A percentile compares a stretch with the other conserved stretches of the same genome.
Conservation (phyloP, 2,329 filamentous ascomycete species). For the Fusarium falciforme region DNA sequence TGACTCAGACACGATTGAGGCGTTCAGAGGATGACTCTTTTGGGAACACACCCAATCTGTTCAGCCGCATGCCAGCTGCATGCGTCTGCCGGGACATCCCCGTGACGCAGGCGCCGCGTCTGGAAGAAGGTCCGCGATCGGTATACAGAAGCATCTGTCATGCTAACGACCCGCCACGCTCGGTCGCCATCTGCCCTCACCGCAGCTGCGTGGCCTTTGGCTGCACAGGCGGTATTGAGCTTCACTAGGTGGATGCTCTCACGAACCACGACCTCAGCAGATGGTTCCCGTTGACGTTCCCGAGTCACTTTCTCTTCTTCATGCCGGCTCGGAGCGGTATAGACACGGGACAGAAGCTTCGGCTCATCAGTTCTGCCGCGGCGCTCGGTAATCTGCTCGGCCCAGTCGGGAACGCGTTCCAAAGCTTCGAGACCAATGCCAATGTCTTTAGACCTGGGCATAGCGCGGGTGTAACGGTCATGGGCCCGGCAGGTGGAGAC, state of each 20-base stretch:
- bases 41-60: constrained; percentile 7
- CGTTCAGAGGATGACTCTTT: constrained; percentile 19
- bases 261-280: constrained; percentile 62
- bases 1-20: constrained; percentile 15
- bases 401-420: constrained; percentile 28
- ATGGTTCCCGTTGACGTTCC: constrained; percentile 66
- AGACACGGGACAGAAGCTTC: constrained; percentile 67
- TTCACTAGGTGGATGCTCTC: constrained; percentile 66
- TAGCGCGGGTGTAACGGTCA: constrained; percentile 35
- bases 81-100: constrained; percentile 44
- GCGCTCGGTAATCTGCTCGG: constrained; percentile 44
- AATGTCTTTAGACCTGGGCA: constrained; percentile 33
- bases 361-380: constrained; percentile 71
- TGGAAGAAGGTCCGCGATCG: constrained; percentile 47
- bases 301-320: constrained; percentile 70
- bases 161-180: constrained; percentile 71
- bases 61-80: not conserved
- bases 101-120: constrained; percentile 37
- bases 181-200: constrained; percentile 73
- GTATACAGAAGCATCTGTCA: constrained; percentile 65
- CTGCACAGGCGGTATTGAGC: constrained; percentile 70
- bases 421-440: constrained; percentile 39
- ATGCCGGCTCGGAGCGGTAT: constrained; percentile 61
- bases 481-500: constrained; percentile 18
- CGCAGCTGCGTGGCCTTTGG: constrained; percentile 74